Conservation (phyloP, 148 eudicot genomes). For the Selenicereus undatus region DNA sequence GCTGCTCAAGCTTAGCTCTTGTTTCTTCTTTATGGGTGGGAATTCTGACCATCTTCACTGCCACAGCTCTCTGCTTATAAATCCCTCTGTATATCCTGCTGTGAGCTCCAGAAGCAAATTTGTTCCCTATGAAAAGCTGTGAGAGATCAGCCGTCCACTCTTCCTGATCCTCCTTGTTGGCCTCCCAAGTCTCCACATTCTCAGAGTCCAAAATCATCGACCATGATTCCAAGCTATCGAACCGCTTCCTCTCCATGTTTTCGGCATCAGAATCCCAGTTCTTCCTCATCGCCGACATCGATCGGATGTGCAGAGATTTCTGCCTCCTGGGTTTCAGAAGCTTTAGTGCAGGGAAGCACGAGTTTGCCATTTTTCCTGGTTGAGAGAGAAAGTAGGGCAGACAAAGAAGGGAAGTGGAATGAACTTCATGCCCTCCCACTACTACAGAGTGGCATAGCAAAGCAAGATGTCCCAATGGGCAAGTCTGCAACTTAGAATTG, state of each 20-base stretch:
- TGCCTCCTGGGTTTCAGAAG: constrained; percentile 42
- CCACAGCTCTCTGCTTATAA: constrained; percentile 94
- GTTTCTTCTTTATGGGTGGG: constrained; percentile 87
- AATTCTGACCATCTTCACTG: constrained; percentile 95
- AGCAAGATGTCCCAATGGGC: constrained; percentile 16
- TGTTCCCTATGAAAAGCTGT: constrained; percentile 90
- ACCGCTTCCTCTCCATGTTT: constrained; percentile 77
- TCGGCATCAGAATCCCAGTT: constrained; percentile 43
- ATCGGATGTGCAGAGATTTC: constrained; percentile 32
- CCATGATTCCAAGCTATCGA: constrained; percentile 96
- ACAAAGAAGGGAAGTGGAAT: constrained; percentile 16
- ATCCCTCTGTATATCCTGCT: constrained; percentile 95
- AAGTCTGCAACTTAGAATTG: constrained; percentile 2
- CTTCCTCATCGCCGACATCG: constrained; percentile 41
- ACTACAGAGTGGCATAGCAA: constrained; percentile 2
- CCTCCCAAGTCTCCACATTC: constrained; percentile 82
- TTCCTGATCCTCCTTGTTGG: constrained; percentile 62
- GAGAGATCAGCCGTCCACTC: constrained; percentile 99
- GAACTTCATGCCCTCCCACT: constrained; percentile 14
- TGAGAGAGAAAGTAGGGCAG: neutral
- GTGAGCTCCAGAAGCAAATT: constrained; percentile 97
- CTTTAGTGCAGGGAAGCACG: constrained; percentile 61
- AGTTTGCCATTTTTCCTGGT: constrained; percentile 44
- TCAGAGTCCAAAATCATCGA: constrained; percentile 96
- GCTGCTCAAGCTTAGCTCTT: constrained; percentile 68